Evolutionary conservation across 441 rosid genomes (phyloP).

Genomic region (Geranium incanum): DNA sequence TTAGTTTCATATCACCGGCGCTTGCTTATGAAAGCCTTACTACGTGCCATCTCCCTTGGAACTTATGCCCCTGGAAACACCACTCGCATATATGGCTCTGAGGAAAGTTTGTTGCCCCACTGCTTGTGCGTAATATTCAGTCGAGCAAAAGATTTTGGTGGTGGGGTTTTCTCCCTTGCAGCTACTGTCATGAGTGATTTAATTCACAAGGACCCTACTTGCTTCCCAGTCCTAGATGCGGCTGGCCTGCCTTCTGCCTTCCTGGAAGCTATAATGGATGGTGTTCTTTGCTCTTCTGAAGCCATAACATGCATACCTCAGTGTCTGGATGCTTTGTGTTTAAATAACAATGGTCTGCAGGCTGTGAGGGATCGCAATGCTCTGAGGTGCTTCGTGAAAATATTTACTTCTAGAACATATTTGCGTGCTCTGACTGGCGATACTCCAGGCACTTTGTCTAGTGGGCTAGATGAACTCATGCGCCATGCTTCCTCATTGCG

Average conservation of each 20-base stretch:
- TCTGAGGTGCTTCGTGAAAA: slow-evolving; percentile 82
- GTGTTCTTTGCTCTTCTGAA: slow-evolving; percentile 83
- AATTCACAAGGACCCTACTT: slow-evolving; percentile 97
- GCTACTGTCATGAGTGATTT: slow-evolving; percentile 95
- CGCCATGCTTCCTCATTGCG: slow-evolving; percentile 91
- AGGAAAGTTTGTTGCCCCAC: slow-evolving; percentile 81
- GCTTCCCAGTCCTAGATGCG: slow-evolving; percentile 76
- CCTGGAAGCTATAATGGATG: slow-evolving; percentile 86
- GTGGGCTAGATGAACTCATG: slow-evolving; percentile 90
- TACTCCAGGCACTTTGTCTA: slow-evolving; percentile 71
- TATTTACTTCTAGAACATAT: slow-evolving; percentile 72
- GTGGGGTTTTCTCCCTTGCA: slow-evolving; percentile 94
- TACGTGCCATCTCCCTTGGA: slow-evolving; percentile 93
- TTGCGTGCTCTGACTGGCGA: slow-evolving; percentile 81
- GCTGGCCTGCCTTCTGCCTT: slow-evolving; percentile 93
- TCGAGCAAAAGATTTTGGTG: slow-evolving; percentile 91
- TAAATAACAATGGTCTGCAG: slow-evolving; percentile 80
- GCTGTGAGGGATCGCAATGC: slow-evolving; percentile 83
- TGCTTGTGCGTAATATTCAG: slow-evolving; percentile 78
- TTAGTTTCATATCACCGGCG: slow-evolving; percentile 74
- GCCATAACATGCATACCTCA: slow-evolving; percentile 96
- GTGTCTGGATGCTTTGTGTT: slow-evolving; percentile 94
- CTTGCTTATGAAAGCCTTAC: slow-evolving; percentile 66
- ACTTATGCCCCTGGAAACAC: slow-evolving; percentile 93
- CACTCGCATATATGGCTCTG: slow-evolving; percentile 71